Conservation (phyloP, 1,139 yeast genomes). For the Blastobotrys elegans region DNA sequence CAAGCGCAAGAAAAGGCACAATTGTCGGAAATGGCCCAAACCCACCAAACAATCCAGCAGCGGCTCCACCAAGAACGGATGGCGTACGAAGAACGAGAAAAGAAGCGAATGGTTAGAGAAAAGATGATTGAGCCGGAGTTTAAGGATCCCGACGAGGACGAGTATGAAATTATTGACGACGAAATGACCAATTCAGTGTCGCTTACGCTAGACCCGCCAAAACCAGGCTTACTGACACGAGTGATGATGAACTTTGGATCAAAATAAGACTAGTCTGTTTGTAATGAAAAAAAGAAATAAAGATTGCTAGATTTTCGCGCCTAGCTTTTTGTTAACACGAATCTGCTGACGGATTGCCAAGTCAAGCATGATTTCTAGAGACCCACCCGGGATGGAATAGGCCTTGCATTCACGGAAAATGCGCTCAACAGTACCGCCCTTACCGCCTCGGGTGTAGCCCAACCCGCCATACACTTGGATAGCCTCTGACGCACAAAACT, state of each 20-base stretch:
- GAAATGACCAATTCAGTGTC: constrained; percentile 1
- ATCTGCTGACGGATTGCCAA: constrained; percentile 39
- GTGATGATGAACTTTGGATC: neutral
- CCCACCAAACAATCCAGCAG: no score
- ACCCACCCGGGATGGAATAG: constrained; percentile 43
- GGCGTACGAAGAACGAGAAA: neutral
- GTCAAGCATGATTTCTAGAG: constrained; percentile 43
- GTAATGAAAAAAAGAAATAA: no score
- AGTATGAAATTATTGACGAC: constrained; percentile 3
- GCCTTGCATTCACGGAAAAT: constrained; percentile 42
- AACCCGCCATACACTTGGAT: constrained; percentile 43
- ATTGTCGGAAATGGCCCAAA: no score
- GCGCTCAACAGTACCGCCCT: constrained; percentile 42
- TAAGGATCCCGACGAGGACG: neutral
- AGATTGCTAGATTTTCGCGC: constrained; percentile 39
- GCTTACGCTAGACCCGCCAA: neutral
- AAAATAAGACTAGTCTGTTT: no score
- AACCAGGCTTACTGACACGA: neutral
- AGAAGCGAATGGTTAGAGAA: neutral
- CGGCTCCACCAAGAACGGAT: neutral
- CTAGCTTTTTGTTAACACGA: constrained; percentile 38
- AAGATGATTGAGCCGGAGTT: neutral
- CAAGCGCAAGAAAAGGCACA: neutral
- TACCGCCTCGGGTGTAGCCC: constrained; percentile 42
- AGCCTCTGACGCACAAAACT: constrained; percentile 42